Conservation (phyloP, 257 asterid species). For the Gardenia jasminoides region DNA sequence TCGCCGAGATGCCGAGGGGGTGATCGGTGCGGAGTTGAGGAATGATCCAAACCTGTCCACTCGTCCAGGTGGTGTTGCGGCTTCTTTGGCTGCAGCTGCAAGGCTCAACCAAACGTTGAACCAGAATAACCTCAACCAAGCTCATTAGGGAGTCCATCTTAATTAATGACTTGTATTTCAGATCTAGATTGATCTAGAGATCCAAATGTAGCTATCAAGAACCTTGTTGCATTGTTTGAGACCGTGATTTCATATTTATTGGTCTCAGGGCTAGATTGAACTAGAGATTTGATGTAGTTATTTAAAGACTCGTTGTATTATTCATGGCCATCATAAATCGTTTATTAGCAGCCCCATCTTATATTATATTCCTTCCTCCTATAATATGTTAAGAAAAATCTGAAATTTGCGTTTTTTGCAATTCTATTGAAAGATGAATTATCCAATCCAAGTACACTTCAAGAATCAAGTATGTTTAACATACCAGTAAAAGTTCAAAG, state of each 20-base stretch:
- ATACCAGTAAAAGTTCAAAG: too few relatives aligned
- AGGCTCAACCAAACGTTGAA: constrained; percentile 64
- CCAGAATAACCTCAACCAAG: constrained; percentile 15
- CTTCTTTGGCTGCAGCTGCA: constrained; percentile 93
- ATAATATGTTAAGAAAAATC: neutral
- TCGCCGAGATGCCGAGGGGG: constrained; percentile 94
- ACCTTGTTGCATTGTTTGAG: too few relatives aligned
- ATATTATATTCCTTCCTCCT: neutral
- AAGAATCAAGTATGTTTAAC: too few relatives aligned
- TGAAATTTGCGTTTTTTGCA: neutral
- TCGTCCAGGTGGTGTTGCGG: constrained; percentile 96
- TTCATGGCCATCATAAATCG: neutral
- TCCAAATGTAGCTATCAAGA: too few relatives aligned
- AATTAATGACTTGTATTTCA: neutral
- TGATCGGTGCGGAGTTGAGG: constrained; percentile 89
- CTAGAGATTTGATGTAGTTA: neutral
- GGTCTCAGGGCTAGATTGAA: too few relatives aligned
- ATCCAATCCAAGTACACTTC: neutral
- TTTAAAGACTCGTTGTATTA: neutral
- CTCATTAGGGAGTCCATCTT: neutral
- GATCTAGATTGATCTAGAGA: neutral
- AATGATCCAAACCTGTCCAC: constrained; percentile 89
- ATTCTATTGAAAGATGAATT: neutral
- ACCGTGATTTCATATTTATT: too few relatives aligned
- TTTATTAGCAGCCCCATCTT: neutral